Evolutionary conservation across 108 stramenopile species (phyloP), one percentile per base, ranked within the genome.

Genomic region (Stephanodiscus triporus): DNA sequence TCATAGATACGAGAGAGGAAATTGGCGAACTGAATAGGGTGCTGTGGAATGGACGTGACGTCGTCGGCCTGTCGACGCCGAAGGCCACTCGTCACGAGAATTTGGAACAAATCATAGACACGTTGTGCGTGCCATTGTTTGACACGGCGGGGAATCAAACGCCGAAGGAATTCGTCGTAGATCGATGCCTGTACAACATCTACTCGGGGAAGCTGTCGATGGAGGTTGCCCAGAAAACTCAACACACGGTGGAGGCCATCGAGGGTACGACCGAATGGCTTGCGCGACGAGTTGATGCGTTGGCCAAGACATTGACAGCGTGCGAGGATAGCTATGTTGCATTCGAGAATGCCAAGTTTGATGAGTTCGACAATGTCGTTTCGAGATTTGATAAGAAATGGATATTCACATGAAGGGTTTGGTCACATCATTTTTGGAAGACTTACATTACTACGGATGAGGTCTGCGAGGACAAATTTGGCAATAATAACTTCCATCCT

Each of bases 171-270:
- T 58, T 63, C 40, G 59, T 63, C 4, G 51, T 79, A 17, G 71
- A 72, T 66, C 56, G 78, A 68, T 62, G 59, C 37, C 36, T 79
- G 64, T 79, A 79, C 67, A 50, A 72, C 17, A 73, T 79, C 27
- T 66, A 42, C 51, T 79, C 78, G 1, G 78, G 78, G 6, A 65
- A 61, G 9, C 30, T 79, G 16, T 68, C 78, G 0, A 61, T 67
- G 51, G 51, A 54, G 43, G 42, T 79, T 20, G 78, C 78, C 10
- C 51, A 60, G 3, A 72, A 38, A 38, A 79, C 78, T 14, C 64
- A 67, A 24, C 48, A 56, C 20, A 79, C 78, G 2, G 71, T 79
- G 30, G 71, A 79, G 40, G 71, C 71, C 17, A 66, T 70, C 61
- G 42, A 51, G 29, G 78, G 71, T 45, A 79, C 66, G 20, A 62